Evolutionary conservation across 108 stramenopile species (phyloP).

Genomic region (Fistulifera pelliculosa): DNA sequence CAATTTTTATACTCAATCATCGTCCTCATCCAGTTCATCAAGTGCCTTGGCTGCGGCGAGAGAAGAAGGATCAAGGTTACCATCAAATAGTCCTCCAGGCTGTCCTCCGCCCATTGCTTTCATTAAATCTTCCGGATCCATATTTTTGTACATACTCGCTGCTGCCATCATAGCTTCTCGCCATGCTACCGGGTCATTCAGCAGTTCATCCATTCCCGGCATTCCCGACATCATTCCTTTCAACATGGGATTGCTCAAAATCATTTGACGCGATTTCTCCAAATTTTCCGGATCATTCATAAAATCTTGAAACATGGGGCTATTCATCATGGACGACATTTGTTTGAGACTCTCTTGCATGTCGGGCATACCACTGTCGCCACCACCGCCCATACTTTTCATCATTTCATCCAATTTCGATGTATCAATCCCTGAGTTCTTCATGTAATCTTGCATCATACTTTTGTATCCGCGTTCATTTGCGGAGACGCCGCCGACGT

Average conservation of each 20-base stretch:
- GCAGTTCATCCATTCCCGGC: slow-evolving; percentile 77
- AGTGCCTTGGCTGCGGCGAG: slow-evolving; percentile 23
- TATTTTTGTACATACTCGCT: slow-evolving; percentile 42
- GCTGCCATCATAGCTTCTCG: slow-evolving; percentile 55
- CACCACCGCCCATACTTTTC: slow-evolving; percentile 32
- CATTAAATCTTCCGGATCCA: slow-evolving; percentile 39
- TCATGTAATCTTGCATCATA: slow-evolving; percentile 35
- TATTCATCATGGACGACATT: slow-evolving; percentile 58
- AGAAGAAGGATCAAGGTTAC: slow-evolving; percentile 5
- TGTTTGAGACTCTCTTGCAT: slow-evolving; percentile 30
- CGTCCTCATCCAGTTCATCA: slow-evolving; percentile 52
- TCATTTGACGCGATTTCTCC: slow-evolving; percentile 74
- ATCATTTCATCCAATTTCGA: slow-evolving; percentile 41
- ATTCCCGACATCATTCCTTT: slow-evolving; percentile 66
- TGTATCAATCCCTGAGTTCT: slow-evolving; percentile 34
- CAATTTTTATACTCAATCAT: slow-evolving; percentile 9
- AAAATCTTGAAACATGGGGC: slow-evolving; percentile 67
- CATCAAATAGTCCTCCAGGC: slow-evolving; percentile 22
- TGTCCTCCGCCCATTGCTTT: slow-evolving; percentile 42
- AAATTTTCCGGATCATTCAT: slow-evolving; percentile 69
- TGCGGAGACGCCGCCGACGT: slow-evolving; percentile 10
- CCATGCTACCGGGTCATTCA: slow-evolving; percentile 50
- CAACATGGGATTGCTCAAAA: slow-evolving; percentile 75
- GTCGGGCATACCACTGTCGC: slow-evolving; percentile 17
- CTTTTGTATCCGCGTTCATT: background rate